Percentiles rank a stretch among this genome's conserved stretches.
Evolutionary conservation across 352 stramenopile genomes (phyloP).

Genomic region (Aphanomyces euteiches): DNA sequence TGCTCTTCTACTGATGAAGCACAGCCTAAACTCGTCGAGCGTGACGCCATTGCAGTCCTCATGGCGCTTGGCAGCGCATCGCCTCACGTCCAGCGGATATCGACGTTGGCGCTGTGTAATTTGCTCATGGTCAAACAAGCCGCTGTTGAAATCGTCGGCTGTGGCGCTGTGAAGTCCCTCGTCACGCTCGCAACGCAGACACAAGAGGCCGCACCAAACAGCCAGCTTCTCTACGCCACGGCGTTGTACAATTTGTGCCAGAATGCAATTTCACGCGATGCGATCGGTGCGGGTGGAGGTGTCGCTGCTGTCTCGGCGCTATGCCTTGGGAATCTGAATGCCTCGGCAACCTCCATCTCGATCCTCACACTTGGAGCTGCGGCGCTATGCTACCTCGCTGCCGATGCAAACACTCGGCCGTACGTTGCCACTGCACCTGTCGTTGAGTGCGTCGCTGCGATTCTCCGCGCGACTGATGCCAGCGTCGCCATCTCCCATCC

Average conservation of each 20-base stretch:
- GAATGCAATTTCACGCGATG: constrained; percentile 42
- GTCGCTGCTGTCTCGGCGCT: constrained; percentile 58
- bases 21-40: constrained; percentile 60
- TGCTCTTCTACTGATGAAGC: constrained; percentile 66
- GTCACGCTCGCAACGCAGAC: constrained; percentile 58
- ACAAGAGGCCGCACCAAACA: constrained; percentile 42
- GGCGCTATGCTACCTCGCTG: constrained; percentile 57
- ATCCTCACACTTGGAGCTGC: constrained; percentile 61
- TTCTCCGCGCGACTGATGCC: constrained; percentile 41
- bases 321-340: constrained; percentile 30
- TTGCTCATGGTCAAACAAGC: constrained; percentile 70
- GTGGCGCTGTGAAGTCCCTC: constrained; percentile 59
- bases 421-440: constrained; percentile 50
- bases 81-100: constrained; percentile 65
- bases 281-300: constrained; percentile 50
- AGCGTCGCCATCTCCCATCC: constrained; percentile 35
- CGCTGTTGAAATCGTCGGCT: constrained; percentile 59
- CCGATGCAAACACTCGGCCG: constrained; percentile 39
- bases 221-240: constrained; percentile 56
- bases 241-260: constrained; percentile 66
- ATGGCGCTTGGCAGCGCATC: constrained; percentile 41
- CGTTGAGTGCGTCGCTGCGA: constrained; percentile 50
- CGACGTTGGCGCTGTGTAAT: constrained; percentile 71
- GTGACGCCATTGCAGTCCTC: constrained; percentile 53
- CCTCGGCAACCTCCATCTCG: constrained; percentile 38